Evolutionary conservation across 2,329 filamentous ascomycete species (phyloP).

Genomic region (Penicillium rolfsii): DNA sequence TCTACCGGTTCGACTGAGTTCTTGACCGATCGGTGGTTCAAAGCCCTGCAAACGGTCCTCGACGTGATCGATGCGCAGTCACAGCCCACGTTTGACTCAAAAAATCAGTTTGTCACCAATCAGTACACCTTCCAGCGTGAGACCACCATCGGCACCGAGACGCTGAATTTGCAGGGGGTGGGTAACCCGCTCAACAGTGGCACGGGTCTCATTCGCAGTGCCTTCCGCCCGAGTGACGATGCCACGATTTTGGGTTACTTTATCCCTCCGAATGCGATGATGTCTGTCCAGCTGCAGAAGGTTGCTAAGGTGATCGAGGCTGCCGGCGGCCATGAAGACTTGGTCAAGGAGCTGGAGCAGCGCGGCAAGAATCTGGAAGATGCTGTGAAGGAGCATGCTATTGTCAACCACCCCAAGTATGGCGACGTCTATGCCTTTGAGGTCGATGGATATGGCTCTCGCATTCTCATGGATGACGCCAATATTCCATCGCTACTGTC

Average conservation of each 20-base stretch:
- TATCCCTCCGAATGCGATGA: constrained; percentile 95
- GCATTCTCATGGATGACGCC: constrained; percentile 67
- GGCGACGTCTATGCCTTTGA: constrained; percentile 67
- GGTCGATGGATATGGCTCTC: constrained; percentile 66
- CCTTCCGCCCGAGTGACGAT: constrained; percentile 93
- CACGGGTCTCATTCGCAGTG: constrained; percentile 84
- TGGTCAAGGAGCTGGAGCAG: constrained; percentile 54
- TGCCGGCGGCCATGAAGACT: constrained; percentile 57
- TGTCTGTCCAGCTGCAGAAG: constrained; percentile 82
- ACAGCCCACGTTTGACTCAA: constrained; percentile 75
- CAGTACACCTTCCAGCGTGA: constrained; percentile 83
- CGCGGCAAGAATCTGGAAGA: constrained; percentile 69
- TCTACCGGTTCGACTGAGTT: constrained; percentile 79
- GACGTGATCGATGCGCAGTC: constrained; percentile 77
- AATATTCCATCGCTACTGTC: constrained; percentile 66
- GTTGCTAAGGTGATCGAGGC: constrained; percentile 70
- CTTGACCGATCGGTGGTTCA: constrained; percentile 75
- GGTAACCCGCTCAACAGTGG: constrained; percentile 89
- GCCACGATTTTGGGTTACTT: constrained; percentile 93
- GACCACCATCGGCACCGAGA: constrained; percentile 86
- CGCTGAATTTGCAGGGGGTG: constrained; percentile 75
- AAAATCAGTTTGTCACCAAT: constrained; percentile 68
- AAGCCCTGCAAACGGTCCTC: constrained; percentile 74
- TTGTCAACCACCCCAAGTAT: constrained; percentile 57
- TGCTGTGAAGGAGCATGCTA: constrained; percentile 82